These are phyloP conservation scores for Hortiboletus campestris DNA, from an alignment of 768 basidiomycete genomes.

Conservation along the genomic window DNA sequence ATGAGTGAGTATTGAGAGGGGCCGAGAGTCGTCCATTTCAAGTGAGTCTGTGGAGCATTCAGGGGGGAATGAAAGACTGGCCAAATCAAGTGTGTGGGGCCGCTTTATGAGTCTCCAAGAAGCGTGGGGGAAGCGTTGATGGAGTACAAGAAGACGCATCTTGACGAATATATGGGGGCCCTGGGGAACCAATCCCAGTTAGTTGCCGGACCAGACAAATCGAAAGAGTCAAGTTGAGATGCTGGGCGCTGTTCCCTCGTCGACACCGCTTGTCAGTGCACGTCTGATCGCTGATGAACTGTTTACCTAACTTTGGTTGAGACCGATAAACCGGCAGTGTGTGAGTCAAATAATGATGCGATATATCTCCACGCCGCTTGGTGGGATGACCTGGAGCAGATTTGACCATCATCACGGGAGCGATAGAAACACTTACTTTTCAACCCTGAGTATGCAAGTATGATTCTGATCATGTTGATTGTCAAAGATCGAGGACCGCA, in stretches of 20 bases:
- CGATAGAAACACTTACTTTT: neutral
- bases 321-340: neutral
- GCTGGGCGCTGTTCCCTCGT: conserved; percentile 11
- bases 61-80: neutral
- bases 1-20: conserved; percentile 3
- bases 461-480: neutral
- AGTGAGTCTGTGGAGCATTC: neutral
- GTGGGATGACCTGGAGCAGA: neutral
- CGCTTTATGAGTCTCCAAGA: neutral
- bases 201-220: conserved; percentile 2
- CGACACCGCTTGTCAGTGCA: conserved; percentile 20
- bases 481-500: neutral
- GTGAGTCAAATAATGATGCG: neutral
- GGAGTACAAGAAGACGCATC: conserved; percentile 13
- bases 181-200: neutral
- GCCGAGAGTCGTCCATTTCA: conserved; percentile 12
- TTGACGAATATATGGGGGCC: conserved; percentile 16
- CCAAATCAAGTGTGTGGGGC: neutral
- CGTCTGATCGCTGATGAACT: conserved; percentile 11
- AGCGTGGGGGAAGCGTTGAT: conserved; percentile 6
- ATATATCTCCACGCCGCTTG: neutral
- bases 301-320: neutral
- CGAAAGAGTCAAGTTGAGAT: neutral
- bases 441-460: neutral
- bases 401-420: neutral